Evolutionary conservation across 2,329 filamentous ascomycete genomes (phyloP).

Genomic region (Lecanosticta acicola): DNA sequence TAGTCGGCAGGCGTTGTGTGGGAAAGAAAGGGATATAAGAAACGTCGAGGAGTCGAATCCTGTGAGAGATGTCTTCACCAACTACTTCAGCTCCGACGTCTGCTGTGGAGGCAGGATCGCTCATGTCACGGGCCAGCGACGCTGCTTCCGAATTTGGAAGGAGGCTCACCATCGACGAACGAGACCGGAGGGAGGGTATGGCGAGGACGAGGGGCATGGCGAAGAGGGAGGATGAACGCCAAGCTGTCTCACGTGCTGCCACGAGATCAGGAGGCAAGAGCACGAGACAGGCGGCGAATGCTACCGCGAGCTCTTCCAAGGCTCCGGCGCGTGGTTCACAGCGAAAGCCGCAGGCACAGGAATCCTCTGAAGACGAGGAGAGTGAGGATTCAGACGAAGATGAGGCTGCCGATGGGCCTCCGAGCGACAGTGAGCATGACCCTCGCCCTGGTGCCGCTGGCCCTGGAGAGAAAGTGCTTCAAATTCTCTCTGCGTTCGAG

Average conservation of each 20-base stretch:
- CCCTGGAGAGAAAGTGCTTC: conserved; percentile 1
- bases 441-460: neutral
- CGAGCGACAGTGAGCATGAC: neutral
- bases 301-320: neutral
- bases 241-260: conserved; percentile 1
- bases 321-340: neutral
- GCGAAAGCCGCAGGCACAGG: neutral
- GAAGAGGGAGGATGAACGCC: conserved; percentile 8
- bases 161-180: conserved; percentile 5
- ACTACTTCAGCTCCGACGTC: conserved; percentile 8
- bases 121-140: conserved; percentile 17
- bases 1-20: neutral
- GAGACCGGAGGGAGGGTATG: conserved; percentile 12
- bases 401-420: conserved; percentile 2
- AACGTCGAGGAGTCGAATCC: neutral
- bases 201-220: conserved; percentile 14
- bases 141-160: conserved; percentile 18
- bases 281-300: conserved; percentile 1
- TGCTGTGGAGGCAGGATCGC: conserved; percentile 7
- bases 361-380: conserved; percentile 9
- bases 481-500: conserved; percentile 1
- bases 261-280: conserved; percentile 2
- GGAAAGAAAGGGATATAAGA: conserved; percentile 3
- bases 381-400: conserved; percentile 7
- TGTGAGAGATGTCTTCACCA: conserved; percentile 1